Evolutionary conservation across 345 rosid species (phyloP).

Genomic region (Aegle marmelos): DNA sequence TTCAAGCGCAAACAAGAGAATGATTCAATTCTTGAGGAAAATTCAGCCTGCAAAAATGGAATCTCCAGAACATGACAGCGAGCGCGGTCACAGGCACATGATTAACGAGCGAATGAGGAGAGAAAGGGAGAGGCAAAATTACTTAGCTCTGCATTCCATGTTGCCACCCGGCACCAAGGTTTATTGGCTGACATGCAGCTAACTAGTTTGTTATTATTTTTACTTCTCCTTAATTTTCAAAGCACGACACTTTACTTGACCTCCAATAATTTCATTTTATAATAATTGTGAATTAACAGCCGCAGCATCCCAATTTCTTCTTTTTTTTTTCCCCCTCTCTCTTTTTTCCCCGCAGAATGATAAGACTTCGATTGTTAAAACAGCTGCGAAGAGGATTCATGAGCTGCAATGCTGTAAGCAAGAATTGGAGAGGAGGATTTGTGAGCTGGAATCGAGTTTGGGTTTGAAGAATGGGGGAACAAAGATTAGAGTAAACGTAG

Average conservation of each 20-base stretch:
- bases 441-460: slow-evolving; percentile 27
- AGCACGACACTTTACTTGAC: no score
- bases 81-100: slow-evolving; percentile 45
- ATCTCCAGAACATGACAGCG: slow-evolving; percentile 26
- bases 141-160: slow-evolving; percentile 47
- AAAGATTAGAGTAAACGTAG: slow-evolving; percentile 37
- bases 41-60: slow-evolving; percentile 21
- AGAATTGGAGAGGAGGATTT: slow-evolving; percentile 37
- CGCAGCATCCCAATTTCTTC: no score
- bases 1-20: slow-evolving; percentile 48
- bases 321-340: not conserved
- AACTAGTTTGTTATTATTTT: not conserved
- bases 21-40: slow-evolving; percentile 44
- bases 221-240: no score
- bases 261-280: no score
- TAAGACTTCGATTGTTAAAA: slow-evolving; percentile 51
- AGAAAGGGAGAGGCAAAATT: slow-evolving; percentile 55
- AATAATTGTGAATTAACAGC: no score
- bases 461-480: slow-evolving; percentile 16
- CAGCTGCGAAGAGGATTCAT: slow-evolving; percentile 33
- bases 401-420: slow-evolving; percentile 41
- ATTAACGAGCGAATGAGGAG: slow-evolving; percentile 72
- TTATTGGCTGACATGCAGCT: not conserved
- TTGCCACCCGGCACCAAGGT: slow-evolving; percentile 71
- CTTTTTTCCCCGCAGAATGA: slow-evolving; percentile 36